phyloP scores from a whole-genome alignment of 2,329 filamentous ascomycete species.

The Epichloe brachyelytri region DNA sequence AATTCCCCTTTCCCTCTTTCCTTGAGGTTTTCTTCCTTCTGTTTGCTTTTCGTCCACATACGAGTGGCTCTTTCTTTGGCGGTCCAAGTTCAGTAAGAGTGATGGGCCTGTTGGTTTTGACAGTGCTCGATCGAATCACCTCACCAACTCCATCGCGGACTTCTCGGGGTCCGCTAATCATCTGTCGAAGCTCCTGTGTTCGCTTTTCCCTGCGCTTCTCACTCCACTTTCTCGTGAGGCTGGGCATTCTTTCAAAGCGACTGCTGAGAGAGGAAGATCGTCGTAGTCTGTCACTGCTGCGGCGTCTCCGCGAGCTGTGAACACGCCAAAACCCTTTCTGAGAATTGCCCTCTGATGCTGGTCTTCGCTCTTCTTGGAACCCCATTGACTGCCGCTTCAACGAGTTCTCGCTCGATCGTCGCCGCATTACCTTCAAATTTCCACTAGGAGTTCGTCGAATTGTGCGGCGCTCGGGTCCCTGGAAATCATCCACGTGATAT shows the following conservation, averaged over 20 bases:
- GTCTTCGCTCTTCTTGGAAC: conserved; percentile 22
- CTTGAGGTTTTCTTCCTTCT: neutral
- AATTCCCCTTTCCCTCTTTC: neutral
- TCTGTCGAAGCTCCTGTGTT: conserved; percentile 42
- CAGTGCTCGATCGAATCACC: conserved; percentile 32
- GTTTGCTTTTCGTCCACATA: neutral
- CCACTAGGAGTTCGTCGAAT: conserved; percentile 47
- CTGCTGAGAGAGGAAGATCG: conserved; percentile 30
- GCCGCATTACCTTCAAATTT: conserved; percentile 44
- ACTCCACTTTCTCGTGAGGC: conserved; percentile 40
- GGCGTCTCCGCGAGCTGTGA: conserved; percentile 15
- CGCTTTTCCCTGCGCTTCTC: conserved; percentile 47
- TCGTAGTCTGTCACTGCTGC: conserved; percentile 14
- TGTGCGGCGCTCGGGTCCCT: conserved; percentile 38
- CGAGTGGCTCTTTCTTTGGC: neutral
- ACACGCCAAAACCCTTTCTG: conserved; percentile 20
- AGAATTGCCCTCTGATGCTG: conserved; percentile 14
- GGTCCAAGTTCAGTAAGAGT: neutral
- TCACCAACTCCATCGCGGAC: conserved; percentile 47
- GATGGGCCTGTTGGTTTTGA: neutral
- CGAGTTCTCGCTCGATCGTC: conserved; percentile 35
- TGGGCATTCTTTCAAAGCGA: conserved; percentile 38
- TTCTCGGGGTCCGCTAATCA: conserved; percentile 46
- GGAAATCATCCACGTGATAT: conserved; percentile 18
- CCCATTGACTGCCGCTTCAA: conserved; percentile 14